Percentiles rank a stretch among this genome's conserved stretches.
Conservation (phyloP, 1,284 basidiomycete genomes). For the Leucoagaricus sp. region DNA sequence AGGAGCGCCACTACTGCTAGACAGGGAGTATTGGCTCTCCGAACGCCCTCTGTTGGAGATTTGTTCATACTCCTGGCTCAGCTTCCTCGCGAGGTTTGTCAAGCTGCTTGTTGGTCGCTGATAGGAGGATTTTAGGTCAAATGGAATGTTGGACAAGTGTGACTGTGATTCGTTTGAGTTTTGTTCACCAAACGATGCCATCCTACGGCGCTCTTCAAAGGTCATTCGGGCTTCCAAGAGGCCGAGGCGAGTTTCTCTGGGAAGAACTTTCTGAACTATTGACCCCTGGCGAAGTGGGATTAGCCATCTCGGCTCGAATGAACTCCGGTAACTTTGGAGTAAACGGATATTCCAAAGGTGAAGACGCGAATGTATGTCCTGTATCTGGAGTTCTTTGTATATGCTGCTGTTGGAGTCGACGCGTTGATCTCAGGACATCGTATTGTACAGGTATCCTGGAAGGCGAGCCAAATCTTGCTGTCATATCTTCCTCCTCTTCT, state of each 20-base stretch:
- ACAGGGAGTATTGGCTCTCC: conserved; percentile 26
- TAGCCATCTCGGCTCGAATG: neutral
- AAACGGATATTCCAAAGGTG: conserved; percentile 12
- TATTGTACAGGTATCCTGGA: conserved; percentile 31
- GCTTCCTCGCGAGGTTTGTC: conserved; percentile 59
- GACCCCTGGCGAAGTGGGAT: conserved; percentile 2
- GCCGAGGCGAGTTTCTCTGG: conserved; percentile 45
- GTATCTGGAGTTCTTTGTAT: conserved; percentile 14
- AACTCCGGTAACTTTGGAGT: conserved; percentile 6
- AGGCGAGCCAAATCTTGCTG: conserved; percentile 1
- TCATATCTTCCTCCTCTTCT: conserved; percentile 15
- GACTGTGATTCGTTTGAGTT: conserved; percentile 14
- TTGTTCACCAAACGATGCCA: conserved; percentile 5
- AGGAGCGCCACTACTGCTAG: conserved; percentile 22
- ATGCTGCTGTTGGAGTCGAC: conserved; percentile 17
- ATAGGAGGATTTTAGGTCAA: conserved; percentile 14
- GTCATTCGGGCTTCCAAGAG: conserved; percentile 58
- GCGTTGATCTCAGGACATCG: conserved; percentile 33
- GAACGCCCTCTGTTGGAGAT: conserved; percentile 23
- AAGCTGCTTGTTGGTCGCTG: conserved; percentile 42
- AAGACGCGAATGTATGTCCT: conserved; percentile 13
- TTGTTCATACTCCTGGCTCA: conserved; percentile 57
- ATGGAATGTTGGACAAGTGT: conserved; percentile 8
- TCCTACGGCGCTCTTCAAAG: conserved; percentile 41
- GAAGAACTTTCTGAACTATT: conserved; percentile 33